Base-by-base conservation (phyloP, 1,139 yeast species). In the Pneumocystis sp. region DNA sequence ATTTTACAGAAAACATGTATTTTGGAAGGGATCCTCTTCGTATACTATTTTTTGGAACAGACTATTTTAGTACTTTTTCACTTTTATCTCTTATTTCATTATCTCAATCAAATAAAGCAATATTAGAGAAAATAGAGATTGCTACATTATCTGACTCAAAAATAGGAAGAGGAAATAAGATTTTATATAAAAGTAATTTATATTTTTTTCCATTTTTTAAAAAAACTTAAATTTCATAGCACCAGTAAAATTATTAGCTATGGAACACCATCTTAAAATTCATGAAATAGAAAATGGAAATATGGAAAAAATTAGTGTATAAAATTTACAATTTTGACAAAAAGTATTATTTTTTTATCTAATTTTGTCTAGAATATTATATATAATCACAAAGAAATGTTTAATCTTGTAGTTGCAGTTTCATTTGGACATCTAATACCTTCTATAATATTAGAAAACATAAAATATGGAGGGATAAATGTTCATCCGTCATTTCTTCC, bases 401-500 rank as follows among this genome's bases (percentile, higher is more conserved):
- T 81, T 72, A 82, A 87, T 70, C 73, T 90, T 70, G 86, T 90
- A 0, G 79, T 93, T 35, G 97, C 97, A 0, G 97, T 90, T 0
- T 89, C 97, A 0, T 93, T 84, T 73, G 98, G 98, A 0, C 80
- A 79, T 64, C 77, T 91, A 63, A 89, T 93, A 6, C 97, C 97
- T 0, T 76, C 76, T 0, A 67, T 74, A 2, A 83, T 89, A 68
- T 74, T 93, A 2, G 65, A 72, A 0, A 61, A 73, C 0, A 76
- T 86, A 59, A 74, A 75, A 10, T 83, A 75, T 72, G 91, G 93
- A 0, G 95, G 97, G 0, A 72, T 93, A 34, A 93, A 93, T 72
- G 91, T 93, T 0, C 99, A 93, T 73, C 99, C 99, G 0, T 89
- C 97, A 0, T 74, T 91, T 21, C 79, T 93, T 15, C 98, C 98